Evolutionary conservation across 2,329 filamentous ascomycete genomes (phyloP).

Genomic region (Clonostachys rhizophaga): DNA sequence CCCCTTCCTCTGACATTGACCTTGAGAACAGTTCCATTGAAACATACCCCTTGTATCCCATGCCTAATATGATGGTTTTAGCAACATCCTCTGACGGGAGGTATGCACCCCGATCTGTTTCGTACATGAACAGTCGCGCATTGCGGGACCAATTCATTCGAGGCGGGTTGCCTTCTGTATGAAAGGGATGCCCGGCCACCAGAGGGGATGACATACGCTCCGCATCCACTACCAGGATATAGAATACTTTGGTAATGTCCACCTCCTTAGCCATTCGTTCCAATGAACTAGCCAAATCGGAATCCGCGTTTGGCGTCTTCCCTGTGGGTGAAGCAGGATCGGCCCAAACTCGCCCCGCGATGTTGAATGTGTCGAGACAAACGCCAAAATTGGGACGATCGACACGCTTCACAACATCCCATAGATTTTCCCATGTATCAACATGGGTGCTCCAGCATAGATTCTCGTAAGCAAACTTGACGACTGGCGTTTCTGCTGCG

Average conservation of each 20-base stretch:
- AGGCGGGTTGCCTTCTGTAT: constrained; percentile 3
- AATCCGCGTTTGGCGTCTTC: constrained; percentile 47
- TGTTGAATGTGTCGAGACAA: constrained; percentile 76
- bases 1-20: constrained; percentile 13
- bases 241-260: constrained; percentile 64
- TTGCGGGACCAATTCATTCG: constrained; percentile 4
- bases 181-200: constrained; percentile 21
- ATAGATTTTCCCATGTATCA: constrained; percentile 68
- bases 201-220: constrained; percentile 58
- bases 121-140: constrained; percentile 45
- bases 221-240: constrained; percentile 73
- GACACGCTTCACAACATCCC: constrained; percentile 62
- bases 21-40: constrained; percentile 64
- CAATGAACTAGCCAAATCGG: constrained; percentile 48
- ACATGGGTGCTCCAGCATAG: constrained; percentile 68
- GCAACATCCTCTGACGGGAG: constrained; percentile 61
- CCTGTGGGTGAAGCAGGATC: constrained; percentile 55
- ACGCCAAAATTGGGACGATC: constrained; percentile 69
- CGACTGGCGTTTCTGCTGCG: constrained; percentile 42
- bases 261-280: constrained; percentile 49
- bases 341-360: constrained; percentile 66
- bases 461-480: constrained; percentile 71
- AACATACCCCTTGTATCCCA: constrained; percentile 66
- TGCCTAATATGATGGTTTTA: constrained; percentile 53
- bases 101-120: constrained; percentile 59